Evolutionary conservation across 768 basidiomycete genomes (phyloP), one percentile per base, ranked within the genome.

Genomic region (Suillus variegatus): DNA sequence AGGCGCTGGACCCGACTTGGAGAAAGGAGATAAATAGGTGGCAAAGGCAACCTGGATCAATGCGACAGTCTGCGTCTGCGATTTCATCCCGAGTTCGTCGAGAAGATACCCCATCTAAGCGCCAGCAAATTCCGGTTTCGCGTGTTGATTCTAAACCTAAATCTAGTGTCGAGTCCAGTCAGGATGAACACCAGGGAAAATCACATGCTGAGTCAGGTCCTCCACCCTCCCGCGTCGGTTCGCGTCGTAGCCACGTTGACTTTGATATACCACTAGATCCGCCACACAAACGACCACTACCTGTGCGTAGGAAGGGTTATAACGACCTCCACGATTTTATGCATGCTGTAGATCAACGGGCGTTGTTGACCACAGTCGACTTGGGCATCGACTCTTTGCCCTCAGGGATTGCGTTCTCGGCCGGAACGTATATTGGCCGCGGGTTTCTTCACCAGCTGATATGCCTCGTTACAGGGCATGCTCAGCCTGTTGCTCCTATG

Each of bases 381-480:
- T 83, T 87, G 69, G 80, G 80, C 36, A 81, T 92, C 14, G 73
- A 74, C 4, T 75, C 77, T 38, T 75, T 92, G 7, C 80, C 79
- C 28, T 79, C 84, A 4, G 88, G 87, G 4, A 75, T 84, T 43
- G 80, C 80, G 43, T 89, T 94, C 67, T 72, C 70, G 1, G 46
- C 76, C 2, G 76, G 80, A 10, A 85, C 88, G 7, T 90, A 87
- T 67, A 81, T 89, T 52, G 84, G 82, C 9, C 86, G 80, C 64
- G 90, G 91, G 0, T 80, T 82, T 70, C 83, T 95, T 20, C 74
- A 81, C 64, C 85, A 89, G 28, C 80, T 93, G 18, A 65, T 88
- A 57, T 70, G 79, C n/a, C 60, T 81, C 60, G 66, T 82, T 22
- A 72, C 75, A 25, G 71, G 75, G 38, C 64, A 66, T 8, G 64